These are phyloP conservation scores for Prunus padus DNA, from an alignment of 306 rosid genomes.

Conservation along the genomic window DNA sequence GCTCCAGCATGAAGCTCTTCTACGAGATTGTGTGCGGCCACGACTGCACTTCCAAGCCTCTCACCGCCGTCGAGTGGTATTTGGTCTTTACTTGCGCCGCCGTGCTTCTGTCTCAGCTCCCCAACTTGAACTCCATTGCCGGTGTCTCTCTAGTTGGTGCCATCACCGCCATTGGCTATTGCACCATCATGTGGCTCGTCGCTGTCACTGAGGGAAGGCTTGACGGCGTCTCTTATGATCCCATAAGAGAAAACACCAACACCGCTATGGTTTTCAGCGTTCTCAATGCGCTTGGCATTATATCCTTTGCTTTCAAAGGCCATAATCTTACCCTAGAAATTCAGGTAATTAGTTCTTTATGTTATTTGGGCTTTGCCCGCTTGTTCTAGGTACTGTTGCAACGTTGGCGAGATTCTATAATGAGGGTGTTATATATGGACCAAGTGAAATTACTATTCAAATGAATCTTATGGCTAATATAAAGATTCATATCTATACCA, in stretches of 20 bases:
- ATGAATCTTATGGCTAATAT: no score
- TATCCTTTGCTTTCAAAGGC: conserved; percentile 55
- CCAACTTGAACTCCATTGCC: conserved; percentile 46
- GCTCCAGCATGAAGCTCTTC: conserved; percentile 33
- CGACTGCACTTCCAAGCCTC: conserved; percentile 27
- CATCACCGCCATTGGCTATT: conserved; percentile 33
- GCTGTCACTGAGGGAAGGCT: conserved; percentile 36
- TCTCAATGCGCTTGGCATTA: conserved; percentile 38
- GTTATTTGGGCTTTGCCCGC: no score
- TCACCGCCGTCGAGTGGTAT: conserved; percentile 44
- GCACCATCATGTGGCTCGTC: conserved; percentile 36
- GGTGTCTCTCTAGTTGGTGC: conserved; percentile 44
- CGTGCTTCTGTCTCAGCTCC: conserved; percentile 40
- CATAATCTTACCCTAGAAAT: conserved; percentile 49
- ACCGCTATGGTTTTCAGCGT: conserved; percentile 29
- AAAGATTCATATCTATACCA: no score
- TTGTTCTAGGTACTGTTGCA: no score
- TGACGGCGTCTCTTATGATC: conserved; percentile 29
- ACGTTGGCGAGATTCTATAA: no score
- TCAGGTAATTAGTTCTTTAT: conserved; percentile 26
- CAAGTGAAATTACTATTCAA: no score
- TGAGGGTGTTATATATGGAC: no score
- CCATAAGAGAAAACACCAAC: neutral
- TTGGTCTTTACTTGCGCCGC: conserved; percentile 36
- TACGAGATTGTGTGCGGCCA: conserved; percentile 33